Conservation (phyloP, 139 green algal species). For the Volvox africanus region DNA sequence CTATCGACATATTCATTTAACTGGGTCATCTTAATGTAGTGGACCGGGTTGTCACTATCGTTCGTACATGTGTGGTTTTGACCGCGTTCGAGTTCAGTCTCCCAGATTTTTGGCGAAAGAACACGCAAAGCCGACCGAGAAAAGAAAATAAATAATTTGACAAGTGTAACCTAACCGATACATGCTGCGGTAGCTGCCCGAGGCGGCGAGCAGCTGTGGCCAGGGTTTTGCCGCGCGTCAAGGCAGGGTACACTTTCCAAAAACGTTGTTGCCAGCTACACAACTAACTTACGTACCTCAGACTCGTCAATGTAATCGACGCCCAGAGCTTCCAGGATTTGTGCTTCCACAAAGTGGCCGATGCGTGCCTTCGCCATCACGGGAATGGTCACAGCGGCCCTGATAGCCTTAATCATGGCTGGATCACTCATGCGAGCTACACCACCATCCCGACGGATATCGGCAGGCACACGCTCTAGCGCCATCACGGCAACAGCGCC, state of each 20-base stretch:
- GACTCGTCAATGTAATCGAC: constrained; percentile 99
- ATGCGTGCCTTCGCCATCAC: constrained; percentile 99
- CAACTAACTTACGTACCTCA: constrained; percentile 75
- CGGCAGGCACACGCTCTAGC: constrained; percentile 96
- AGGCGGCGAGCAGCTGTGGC: constrained; percentile 22
- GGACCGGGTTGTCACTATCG: no score
- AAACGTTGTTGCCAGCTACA: background rate
- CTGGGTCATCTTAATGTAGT: no score
- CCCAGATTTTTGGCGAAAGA: no score
- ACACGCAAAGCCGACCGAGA: no score
- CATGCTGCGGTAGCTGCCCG: background rate
- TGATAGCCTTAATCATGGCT: constrained; percentile 96
- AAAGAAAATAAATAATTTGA: no score
- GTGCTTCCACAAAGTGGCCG: constrained; percentile 99
- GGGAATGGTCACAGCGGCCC: constrained; percentile 96
- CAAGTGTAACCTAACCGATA: no score
- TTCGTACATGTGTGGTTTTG: no score
- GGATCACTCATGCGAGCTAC: constrained; percentile 98
- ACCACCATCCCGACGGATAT: constrained; percentile 97
- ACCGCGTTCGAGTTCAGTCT: no score
- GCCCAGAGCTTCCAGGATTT: constrained; percentile 96
- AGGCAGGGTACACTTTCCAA: background rate
- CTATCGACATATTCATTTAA: no score
- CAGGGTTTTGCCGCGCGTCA: constrained; percentile 17
- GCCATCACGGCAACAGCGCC: constrained; percentile 99